Evolutionary conservation across 345 rosid genomes (phyloP).

Genomic region (Eucalyptus regnans): DNA sequence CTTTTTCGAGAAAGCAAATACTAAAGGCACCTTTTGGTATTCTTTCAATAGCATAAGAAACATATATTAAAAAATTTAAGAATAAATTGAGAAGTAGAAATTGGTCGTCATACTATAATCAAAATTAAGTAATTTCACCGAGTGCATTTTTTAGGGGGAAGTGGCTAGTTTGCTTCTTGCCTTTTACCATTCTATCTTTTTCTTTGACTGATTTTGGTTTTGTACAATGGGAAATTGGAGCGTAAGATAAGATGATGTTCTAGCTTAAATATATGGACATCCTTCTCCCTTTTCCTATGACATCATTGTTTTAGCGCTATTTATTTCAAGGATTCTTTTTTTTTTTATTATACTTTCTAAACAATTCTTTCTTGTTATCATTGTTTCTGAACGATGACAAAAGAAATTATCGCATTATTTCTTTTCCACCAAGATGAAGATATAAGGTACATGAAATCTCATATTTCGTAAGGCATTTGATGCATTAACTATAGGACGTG

Average conservation of each 20-base stretch:
- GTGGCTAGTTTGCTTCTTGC: not conserved
- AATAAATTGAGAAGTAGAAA: too few species aligned
- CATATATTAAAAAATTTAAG: fast-evolving
- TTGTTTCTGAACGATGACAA: fast-evolving
- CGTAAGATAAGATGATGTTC: not conserved
- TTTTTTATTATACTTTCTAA: not conserved
- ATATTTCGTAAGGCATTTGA: not conserved
- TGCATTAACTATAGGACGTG: not conserved
- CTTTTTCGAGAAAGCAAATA: too few species aligned
- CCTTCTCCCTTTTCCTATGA: not conserved
- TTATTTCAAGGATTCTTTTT: not conserved
- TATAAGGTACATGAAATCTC: not conserved
- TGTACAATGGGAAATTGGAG: not conserved
- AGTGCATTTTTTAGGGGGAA: not conserved
- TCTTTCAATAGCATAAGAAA: too few species aligned
- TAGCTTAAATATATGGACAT: fast-evolving
- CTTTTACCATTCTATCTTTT: not conserved
- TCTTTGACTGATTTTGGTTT: not conserved
- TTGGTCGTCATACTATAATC: fast-evolving
- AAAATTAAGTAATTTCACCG: not conserved
- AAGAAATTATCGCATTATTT: fast-evolving
- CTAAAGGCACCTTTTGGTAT: too few species aligned
- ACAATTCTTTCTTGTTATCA: not conserved
- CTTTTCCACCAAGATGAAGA: not conserved
- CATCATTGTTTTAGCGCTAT: not conserved